phyloP scores from a whole-genome alignment of 768 basidiomycete genomes.

The Chlorophyllum brunneum region DNA sequence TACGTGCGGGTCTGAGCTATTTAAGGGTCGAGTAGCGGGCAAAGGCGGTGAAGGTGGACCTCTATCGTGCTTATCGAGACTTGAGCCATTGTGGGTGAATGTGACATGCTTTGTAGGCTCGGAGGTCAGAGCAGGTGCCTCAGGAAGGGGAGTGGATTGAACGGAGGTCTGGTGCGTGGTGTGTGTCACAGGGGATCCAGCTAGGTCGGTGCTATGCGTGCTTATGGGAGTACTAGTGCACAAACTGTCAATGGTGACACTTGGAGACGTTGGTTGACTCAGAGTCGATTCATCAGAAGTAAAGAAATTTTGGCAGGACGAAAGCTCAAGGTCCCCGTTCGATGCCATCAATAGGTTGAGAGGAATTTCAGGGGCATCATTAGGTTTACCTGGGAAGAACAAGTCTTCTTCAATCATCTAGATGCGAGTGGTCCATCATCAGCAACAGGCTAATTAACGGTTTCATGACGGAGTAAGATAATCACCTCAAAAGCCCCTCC shows the following conservation, averaged over 20 bases:
- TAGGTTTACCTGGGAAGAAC: slow-evolving; percentile 57
- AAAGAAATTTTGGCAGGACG: not conserved
- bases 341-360: slow-evolving; percentile 12
- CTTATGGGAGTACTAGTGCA: not conserved
- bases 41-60: not conserved
- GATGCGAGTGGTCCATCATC: not conserved
- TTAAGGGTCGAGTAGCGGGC: not conserved
- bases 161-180: not conserved
- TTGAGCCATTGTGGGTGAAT: not conserved
- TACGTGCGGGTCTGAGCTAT: not conserved
- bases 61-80: not conserved
- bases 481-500: slow-evolving; percentile 68
- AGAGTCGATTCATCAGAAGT: slow-evolving; percentile 10
- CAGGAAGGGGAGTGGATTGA: not conserved
- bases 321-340: not conserved
- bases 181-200: not conserved
- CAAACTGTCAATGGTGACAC: not conserved
- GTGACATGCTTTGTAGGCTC: not conserved
- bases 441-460: not conserved
- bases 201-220: not conserved
- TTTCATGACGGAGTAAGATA: slow-evolving; percentile 2
- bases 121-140: not conserved
- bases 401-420: slow-evolving; percentile 75
- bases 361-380: slow-evolving; percentile 28
- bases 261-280: not conserved